A percentile compares a stretch with the other conserved stretches of the same genome.
phyloP scores from a whole-genome alignment of 306 rosid species.

The Urtica urens region DNA sequence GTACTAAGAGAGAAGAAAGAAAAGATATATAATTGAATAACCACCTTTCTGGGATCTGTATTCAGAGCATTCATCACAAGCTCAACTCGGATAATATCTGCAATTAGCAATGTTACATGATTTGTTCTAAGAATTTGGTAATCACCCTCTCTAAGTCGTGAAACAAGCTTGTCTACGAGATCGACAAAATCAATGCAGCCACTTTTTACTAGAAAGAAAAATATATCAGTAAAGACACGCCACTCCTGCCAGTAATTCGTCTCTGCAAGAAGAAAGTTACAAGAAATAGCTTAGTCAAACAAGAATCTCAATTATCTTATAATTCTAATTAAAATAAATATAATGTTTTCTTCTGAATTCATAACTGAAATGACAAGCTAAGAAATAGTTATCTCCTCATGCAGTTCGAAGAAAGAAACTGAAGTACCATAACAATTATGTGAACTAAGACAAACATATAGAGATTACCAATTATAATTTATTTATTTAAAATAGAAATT shows the following conservation, averaged over 20 bases:
- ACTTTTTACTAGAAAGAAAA: constrained; percentile 77
- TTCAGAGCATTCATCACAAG: constrained; percentile 88
- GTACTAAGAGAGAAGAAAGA: constrained; percentile 13
- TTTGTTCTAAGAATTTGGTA: constrained; percentile 71
- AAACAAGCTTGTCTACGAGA: constrained; percentile 88
- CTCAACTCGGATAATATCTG: constrained; percentile 82
- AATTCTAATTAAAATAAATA: too few species aligned
- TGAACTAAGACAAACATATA: too few species aligned
- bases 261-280: constrained; percentile 56
- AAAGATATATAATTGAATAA: constrained; percentile 17
- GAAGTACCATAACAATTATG: too few species aligned
- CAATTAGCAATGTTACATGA: constrained; percentile 93
- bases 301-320: too few species aligned
- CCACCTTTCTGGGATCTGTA: constrained; percentile 89
- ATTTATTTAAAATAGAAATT: too few species aligned
- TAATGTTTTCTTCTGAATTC: too few species aligned
- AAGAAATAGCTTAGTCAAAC: constrained; percentile 20
- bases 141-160: constrained; percentile 77
- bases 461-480: too few species aligned
- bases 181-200: constrained; percentile 93
- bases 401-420: too few species aligned
- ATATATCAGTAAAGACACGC: constrained; percentile 90
- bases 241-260: constrained; percentile 98
- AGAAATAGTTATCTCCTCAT: too few species aligned
- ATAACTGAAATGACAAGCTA: too few species aligned